Evolutionary conservation across 2,329 filamentous ascomycete genomes (phyloP).

Genomic region (Monilinia polystroma): DNA sequence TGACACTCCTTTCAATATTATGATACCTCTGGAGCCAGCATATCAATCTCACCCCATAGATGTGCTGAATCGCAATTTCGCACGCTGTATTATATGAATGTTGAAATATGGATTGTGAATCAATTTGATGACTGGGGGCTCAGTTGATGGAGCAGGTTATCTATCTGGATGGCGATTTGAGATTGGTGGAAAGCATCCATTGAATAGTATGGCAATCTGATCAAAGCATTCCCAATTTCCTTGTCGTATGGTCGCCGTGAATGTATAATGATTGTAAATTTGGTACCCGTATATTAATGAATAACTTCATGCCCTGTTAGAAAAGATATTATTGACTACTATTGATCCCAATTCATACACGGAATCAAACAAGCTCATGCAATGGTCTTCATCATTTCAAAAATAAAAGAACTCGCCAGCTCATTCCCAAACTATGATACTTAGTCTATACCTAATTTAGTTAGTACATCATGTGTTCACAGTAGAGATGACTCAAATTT

Average conservation of each 20-base stretch:
- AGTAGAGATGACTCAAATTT: conserved; percentile 10
- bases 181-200: too few relatives aligned
- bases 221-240: neutral
- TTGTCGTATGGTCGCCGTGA: neutral
- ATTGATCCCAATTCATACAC: too few relatives aligned
- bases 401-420: neutral
- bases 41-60: neutral
- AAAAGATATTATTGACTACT: neutral
- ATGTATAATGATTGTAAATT: neutral
- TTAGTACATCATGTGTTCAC: neutral
- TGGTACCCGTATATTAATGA: neutral
- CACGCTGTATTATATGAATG: neutral
- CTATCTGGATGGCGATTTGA: neutral
- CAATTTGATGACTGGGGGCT: neutral
- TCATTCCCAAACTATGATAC: neutral
- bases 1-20: neutral
- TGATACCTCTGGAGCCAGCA: neutral
- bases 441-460: neutral
- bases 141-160: neutral
- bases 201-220: neutral
- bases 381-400: too few relatives aligned
- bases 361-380: too few relatives aligned
- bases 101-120: neutral
- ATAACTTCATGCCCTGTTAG: neutral
- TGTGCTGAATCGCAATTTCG: neutral